Evolutionary conservation across 805 yeast species (phyloP).

Genomic region (Lipomyces oligophaga): DNA sequence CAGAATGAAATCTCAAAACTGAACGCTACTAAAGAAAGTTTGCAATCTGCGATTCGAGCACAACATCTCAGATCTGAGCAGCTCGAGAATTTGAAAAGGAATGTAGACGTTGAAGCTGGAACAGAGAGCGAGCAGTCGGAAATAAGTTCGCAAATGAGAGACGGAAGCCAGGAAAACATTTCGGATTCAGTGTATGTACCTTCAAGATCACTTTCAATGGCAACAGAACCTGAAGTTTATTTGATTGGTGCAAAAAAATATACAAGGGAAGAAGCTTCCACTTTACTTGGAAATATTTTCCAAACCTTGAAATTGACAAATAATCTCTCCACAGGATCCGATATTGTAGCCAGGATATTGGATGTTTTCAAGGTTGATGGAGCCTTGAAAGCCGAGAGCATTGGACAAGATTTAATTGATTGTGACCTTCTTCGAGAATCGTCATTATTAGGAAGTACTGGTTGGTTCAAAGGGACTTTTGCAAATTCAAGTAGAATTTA

Average conservation of each 20-base stretch:
- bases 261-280: no score
- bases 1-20: constrained; percentile 48
- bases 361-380: constrained; percentile 44
- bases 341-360: constrained; percentile 59
- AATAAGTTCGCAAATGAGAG: no score
- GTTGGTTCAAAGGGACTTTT: no score
- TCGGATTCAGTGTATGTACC: no score
- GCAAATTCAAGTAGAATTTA: constrained; percentile 69
- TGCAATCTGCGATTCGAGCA: constrained; percentile 54
- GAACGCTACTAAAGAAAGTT: no score
- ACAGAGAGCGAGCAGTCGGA: no score
- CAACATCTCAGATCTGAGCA: constrained; percentile 1
- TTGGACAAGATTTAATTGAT: constrained; percentile 68
- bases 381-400: constrained; percentile 58
- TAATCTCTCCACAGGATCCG: constrained; percentile 57
- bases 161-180: no score
- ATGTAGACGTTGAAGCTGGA: no score
- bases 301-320: constrained; percentile 54
- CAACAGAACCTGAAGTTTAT: no score
- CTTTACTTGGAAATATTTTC: constrained; percentile 52
- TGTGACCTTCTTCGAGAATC: constrained; percentile 21
- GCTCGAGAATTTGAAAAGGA: neutral
- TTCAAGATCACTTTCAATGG: no score
- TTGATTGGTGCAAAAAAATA: no score
- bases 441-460: constrained; percentile 29